Evolutionary conservation across 495 filamentous ascomycete genomes (phyloP).

Genomic region (Hypoxylon lienhwacheense): DNA sequence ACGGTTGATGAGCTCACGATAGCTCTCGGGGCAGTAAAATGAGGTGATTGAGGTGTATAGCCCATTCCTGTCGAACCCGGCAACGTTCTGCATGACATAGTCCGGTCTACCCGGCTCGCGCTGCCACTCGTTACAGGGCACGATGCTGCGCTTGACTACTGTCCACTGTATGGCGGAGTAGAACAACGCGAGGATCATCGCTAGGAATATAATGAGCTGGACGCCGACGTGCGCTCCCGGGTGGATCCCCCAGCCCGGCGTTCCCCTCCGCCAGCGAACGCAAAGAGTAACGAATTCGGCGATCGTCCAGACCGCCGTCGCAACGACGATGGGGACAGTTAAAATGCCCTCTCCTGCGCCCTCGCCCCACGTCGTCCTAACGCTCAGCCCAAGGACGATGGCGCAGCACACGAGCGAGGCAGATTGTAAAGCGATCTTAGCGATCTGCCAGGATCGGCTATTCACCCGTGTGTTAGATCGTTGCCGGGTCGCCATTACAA

Average conservation of each 20-base stretch:
- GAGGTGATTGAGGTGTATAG: neutral
- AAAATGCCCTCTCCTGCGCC: conserved; percentile 2
- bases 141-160: conserved; percentile 7
- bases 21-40: conserved; percentile 11
- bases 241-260: conserved; percentile 36
- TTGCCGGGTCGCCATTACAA: conserved; percentile 12
- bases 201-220: conserved; percentile 40
- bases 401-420: conserved; percentile 32
- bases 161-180: conserved; percentile 11
- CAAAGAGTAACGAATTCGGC: conserved; percentile 37
- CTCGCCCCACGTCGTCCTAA: conserved; percentile 1
- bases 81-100: conserved; percentile 6
- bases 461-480: neutral
- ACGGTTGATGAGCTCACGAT: conserved; percentile 6
- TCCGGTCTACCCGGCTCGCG: conserved; percentile 11
- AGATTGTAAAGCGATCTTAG: conserved; percentile 37
- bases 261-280: conserved; percentile 11
- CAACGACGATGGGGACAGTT: conserved; percentile 25
- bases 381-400: conserved; percentile 35
- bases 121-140: conserved; percentile 20
- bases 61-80: neutral
- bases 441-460: conserved; percentile 32
- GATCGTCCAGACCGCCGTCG: conserved; percentile 36
- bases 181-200: conserved; percentile 24
- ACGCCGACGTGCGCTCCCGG: conserved; percentile 44